phyloP scores from a whole-genome alignment of 352 stramenopile species.

The Peronospora farinosa region DNA sequence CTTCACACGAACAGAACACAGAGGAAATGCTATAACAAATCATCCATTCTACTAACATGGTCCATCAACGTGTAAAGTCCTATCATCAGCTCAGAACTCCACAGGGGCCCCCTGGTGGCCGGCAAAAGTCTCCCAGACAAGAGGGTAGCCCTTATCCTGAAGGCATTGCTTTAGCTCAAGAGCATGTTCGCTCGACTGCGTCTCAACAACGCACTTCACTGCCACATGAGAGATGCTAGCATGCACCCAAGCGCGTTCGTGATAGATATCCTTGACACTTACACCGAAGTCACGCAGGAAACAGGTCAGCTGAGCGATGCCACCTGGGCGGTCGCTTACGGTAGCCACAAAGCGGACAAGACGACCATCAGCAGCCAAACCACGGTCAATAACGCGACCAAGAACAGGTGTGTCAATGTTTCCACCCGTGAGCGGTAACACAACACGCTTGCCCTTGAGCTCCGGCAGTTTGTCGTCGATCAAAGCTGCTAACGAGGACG shows the following conservation, averaged over 20 bases:
- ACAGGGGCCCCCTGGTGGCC: conserved; percentile 20
- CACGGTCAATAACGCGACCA: conserved; percentile 93
- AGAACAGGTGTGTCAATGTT: conserved; percentile 97
- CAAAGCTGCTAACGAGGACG: conserved; percentile 90
- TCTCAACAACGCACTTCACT: conserved; percentile 94
- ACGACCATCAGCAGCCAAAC: conserved; percentile 93
- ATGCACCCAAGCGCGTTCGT: conserved; percentile 94
- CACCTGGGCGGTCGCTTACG: conserved; percentile 92
- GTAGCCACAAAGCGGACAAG: conserved; percentile 95
- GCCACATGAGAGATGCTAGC: conserved; percentile 92
- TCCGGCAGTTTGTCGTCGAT: conserved; percentile 92
- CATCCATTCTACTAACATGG: conserved; percentile 26
- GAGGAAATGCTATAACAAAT: conserved; percentile 20
- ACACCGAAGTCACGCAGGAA: conserved; percentile 86
- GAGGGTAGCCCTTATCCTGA: conserved; percentile 80
- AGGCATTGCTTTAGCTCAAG: conserved; percentile 84
- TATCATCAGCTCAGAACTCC: conserved; percentile 26
- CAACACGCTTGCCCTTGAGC: conserved; percentile 90
- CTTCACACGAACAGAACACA: conserved; percentile 1
- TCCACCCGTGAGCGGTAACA: conserved; percentile 93
- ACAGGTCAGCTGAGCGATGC: conserved; percentile 89
- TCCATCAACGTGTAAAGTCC: conserved; percentile 12
- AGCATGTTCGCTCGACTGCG: conserved; percentile 90
- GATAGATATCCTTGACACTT: conserved; percentile 96
- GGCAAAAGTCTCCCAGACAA: conserved; percentile 69